Evolutionary conservation across 2,329 filamentous ascomycete species (phyloP).

Genomic region (Verruconis gallopava): DNA sequence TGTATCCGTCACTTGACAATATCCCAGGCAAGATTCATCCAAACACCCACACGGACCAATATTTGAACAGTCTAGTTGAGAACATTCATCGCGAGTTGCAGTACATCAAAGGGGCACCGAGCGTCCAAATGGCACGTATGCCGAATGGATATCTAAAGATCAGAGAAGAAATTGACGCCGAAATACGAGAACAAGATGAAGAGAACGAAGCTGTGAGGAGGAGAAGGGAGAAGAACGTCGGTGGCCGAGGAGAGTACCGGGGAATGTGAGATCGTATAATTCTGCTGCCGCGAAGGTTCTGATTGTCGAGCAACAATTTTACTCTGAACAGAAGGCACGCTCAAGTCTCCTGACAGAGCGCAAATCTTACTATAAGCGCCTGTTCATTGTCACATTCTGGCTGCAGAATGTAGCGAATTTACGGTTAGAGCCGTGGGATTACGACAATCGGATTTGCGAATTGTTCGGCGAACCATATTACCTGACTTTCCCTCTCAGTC

Average conservation of each 20-base stretch:
- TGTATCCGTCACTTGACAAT: conserved; percentile 81
- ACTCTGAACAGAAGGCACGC: no score
- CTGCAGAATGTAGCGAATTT: no score
- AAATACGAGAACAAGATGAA: conserved; percentile 51
- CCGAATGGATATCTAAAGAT: conserved; percentile 57
- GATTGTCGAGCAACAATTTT: no score
- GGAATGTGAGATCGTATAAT: no score
- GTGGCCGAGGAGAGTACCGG: conserved; percentile 27
- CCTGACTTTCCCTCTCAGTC: no score
- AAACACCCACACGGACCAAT: conserved; percentile 69
- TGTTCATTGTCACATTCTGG: no score
- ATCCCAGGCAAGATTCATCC: conserved; percentile 48
- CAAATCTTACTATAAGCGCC: no score
- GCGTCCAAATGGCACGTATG: conserved; percentile 71
- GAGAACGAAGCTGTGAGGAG: conserved; percentile 46
- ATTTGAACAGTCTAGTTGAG: conserved; percentile 61
- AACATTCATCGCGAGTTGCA: conserved; percentile 74
- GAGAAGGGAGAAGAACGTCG: conserved; percentile 31
- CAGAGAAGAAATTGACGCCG: conserved; percentile 55
- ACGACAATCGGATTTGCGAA: no score
- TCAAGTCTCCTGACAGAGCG: no score
- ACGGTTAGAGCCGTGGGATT: no score
- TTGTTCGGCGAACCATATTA: no score
- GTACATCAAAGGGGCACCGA: conserved; percentile 74
- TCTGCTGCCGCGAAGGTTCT: no score